A percentile compares a stretch with the other conserved stretches of the same genome.
Evolutionary conservation across 2,329 filamentous ascomycete genomes (phyloP).

Genomic region (Scopulariopsis brevicaulis): DNA sequence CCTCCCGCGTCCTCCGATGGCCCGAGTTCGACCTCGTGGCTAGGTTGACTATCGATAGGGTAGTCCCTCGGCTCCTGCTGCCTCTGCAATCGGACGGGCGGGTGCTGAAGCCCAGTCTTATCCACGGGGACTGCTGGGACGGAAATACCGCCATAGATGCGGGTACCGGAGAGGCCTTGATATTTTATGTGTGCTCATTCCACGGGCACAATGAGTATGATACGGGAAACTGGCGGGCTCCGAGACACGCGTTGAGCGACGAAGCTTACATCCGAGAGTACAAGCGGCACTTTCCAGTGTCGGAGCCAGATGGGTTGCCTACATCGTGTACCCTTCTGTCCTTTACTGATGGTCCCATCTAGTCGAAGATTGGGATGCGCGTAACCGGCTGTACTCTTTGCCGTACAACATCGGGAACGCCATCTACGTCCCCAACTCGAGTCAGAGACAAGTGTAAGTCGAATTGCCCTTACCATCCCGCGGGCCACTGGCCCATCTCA

Average conservation of each 20-base stretch:
- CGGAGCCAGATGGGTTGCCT: conserved; percentile 9
- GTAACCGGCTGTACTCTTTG: conserved; percentile 15
- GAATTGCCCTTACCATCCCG: neutral
- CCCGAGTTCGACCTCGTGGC: conserved; percentile 10
- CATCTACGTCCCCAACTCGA: conserved; percentile 9
- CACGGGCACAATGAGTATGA: conserved; percentile 20
- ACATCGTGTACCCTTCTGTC: neutral
- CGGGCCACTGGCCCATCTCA: neutral
- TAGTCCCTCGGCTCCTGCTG: conserved; percentile 15
- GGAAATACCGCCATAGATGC: conserved; percentile 16
- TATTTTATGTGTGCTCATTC: conserved; percentile 17
- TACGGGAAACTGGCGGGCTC: conserved; percentile 14
- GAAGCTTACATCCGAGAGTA: conserved; percentile 10
- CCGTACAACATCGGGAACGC: conserved; percentile 11
- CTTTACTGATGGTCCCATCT: neutral
- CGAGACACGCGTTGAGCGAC: conserved; percentile 11
- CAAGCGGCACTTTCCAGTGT: conserved; percentile 7
- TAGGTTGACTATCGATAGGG: conserved; percentile 11
- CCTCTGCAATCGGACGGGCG: conserved; percentile 16
- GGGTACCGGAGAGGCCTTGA: conserved; percentile 14
- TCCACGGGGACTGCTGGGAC: conserved; percentile 21
- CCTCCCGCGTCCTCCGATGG: conserved; percentile 1
- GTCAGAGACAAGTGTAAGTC: conserved; percentile 10
- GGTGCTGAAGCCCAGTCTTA: conserved; percentile 16
- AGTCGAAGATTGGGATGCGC: conserved; percentile 15